Percentiles rank a stretch among this genome's conserved stretches.
phyloP scores from a whole-genome alignment of 2,329 filamentous ascomycete genomes.

The Ustulina deusta region DNA sequence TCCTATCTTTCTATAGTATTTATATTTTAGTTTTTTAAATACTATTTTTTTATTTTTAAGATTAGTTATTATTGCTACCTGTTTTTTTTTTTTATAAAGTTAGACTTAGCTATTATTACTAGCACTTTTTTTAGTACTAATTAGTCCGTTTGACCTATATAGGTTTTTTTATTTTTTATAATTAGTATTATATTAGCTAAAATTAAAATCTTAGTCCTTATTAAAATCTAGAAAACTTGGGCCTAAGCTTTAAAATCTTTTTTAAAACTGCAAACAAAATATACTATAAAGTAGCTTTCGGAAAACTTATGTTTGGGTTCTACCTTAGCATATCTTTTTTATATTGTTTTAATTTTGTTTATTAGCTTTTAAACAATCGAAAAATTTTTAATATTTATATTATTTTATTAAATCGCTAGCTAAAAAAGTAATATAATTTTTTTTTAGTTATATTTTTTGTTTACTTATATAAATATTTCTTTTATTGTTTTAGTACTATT shows the following conservation, averaged over 20 bases:
- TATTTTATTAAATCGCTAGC: neutral
- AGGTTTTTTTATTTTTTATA: conserved; percentile 1
- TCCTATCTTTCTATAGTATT: neutral
- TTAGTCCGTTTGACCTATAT: neutral
- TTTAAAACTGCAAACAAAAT: neutral
- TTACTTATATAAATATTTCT: neutral
- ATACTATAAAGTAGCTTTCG: neutral
- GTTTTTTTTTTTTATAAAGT: neutral
- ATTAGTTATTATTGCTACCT: neutral
- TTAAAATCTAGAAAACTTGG: conserved; percentile 8
- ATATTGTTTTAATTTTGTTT: neutral
- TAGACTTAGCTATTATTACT: neutral
- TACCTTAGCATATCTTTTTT: conserved; percentile 9
- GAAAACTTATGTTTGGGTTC: neutral
- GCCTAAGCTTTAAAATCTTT: neutral
- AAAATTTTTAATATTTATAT: neutral
- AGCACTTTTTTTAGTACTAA: neutral
- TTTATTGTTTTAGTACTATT: neutral
- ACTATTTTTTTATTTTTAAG: conserved; percentile 1
- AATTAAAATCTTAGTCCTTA: neutral
- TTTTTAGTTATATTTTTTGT: conserved; percentile 21
- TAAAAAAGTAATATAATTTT: conserved; percentile 2
- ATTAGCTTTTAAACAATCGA: neutral
- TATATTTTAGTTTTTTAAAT: neutral
- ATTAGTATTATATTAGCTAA: conserved; percentile 1